Conservation (phyloP, 805 yeast species). For the Lachancea meyersii region DNA sequence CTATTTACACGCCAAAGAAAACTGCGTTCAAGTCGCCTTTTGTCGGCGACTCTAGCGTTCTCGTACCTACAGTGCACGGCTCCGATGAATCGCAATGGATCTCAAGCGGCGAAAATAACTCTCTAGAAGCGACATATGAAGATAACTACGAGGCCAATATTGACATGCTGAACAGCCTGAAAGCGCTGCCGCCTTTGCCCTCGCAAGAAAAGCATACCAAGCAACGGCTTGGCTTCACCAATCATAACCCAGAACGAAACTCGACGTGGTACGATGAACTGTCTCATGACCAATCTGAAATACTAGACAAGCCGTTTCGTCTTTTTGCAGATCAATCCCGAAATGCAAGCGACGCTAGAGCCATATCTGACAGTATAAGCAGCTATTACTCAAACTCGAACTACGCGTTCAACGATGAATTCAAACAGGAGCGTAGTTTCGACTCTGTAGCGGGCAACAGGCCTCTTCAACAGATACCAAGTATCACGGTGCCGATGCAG, state of each 20-base stretch:
- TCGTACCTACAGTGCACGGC: background rate
- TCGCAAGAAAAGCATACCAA: background rate
- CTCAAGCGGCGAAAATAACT: background rate
- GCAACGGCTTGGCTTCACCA: background rate
- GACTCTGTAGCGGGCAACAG: constrained; percentile 30
- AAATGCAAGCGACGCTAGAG: constrained; percentile 21
- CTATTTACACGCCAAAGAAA: background rate
- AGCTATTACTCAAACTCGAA: constrained; percentile 31
- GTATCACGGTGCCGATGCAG: constrained; percentile 43
- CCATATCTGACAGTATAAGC: constrained; percentile 27
- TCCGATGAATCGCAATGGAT: constrained; percentile 2
- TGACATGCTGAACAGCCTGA: constrained; percentile 5
- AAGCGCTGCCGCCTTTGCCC: constrained; percentile 12
- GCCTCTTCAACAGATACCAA: constrained; percentile 30
- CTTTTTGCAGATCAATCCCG: constrained; percentile 17
- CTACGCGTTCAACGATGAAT: constrained; percentile 29
- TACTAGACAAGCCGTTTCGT: constrained; percentile 17
- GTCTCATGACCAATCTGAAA: background rate
- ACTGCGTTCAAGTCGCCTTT: constrained; percentile 14
- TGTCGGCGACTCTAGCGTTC: constrained; percentile 14
- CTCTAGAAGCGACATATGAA: background rate
- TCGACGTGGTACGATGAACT: background rate
- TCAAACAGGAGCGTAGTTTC: constrained; percentile 27
- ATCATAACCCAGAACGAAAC: background rate
- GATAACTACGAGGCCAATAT: background rate